Evolutionary conservation across 2,329 filamentous ascomycete species (phyloP).

Genomic region (Fusarium camptoceras): DNA sequence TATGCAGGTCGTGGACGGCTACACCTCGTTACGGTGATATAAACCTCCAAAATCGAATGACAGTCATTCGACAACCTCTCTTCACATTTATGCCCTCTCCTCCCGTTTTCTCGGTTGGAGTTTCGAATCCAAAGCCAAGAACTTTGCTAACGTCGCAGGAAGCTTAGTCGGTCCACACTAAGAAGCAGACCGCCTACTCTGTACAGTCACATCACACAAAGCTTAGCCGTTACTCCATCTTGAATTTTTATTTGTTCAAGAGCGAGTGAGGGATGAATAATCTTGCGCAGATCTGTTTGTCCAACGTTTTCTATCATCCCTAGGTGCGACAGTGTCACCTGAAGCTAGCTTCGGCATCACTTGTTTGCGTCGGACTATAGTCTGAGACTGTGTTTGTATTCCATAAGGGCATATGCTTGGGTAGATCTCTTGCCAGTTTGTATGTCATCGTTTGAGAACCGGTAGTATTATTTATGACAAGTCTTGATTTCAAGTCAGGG

Average conservation of each 20-base stretch:
- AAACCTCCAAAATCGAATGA: constrained; percentile 33
- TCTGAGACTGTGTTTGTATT: not conserved
- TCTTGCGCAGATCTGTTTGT: constrained; percentile 6
- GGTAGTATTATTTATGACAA: not conserved
- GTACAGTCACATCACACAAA: constrained; percentile 11
- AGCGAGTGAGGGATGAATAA: not conserved
- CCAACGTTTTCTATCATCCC: not conserved
- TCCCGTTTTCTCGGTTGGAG: constrained; percentile 4
- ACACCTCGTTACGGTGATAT: constrained; percentile 25
- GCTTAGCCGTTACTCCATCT: constrained; percentile 13
- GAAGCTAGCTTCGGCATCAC: not conserved
- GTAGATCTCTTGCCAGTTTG: not conserved
- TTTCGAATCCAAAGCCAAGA: constrained; percentile 24
- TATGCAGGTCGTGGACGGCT: constrained; percentile 14
- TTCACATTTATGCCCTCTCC: not conserved
- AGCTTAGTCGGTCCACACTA: constrained; percentile 14
- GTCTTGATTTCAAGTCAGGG: not conserved
- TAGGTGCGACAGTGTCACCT: not conserved
- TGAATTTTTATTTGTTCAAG: not conserved
- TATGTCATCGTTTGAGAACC: not conserved
- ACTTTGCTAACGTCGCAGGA: constrained; percentile 34
- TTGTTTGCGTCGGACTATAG: constrained; percentile 2
- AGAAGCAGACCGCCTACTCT: constrained; percentile 30
- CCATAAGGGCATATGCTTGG: not conserved
- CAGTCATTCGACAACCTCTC: constrained; percentile 28